phyloP scores from a whole-genome alignment of 768 basidiomycete genomes.

The Boletellus sp. region DNA sequence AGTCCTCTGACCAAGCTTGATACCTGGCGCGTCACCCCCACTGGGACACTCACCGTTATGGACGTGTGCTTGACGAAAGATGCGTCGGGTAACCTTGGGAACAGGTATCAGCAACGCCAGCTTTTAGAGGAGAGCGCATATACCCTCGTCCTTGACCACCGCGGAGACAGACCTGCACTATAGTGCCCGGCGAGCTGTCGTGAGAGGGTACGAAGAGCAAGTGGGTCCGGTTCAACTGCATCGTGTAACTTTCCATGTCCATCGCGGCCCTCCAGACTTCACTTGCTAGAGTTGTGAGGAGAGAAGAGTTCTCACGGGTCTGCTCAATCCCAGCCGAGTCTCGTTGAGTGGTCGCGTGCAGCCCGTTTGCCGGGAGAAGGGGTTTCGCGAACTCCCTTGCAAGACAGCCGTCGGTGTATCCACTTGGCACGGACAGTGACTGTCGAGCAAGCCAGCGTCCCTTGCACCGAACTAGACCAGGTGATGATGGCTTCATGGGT shows the following conservation, averaged over 20 bases:
- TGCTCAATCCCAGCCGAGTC: background rate
- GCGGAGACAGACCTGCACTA: conserved; percentile 26
- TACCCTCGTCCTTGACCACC: conserved; percentile 14
- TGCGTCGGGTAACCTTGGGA: conserved; percentile 4
- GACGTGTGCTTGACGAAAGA: conserved; percentile 9
- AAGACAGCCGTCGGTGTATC: too few relatives aligned
- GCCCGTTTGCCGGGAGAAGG: too few relatives aligned
- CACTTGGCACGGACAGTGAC: too few relatives aligned
- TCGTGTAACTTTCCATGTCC: conserved; percentile 6
- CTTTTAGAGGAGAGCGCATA: conserved; percentile 6
- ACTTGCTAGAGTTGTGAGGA: background rate
- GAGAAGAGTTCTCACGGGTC: background rate
- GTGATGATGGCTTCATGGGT: too few relatives aligned
- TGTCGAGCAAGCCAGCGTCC: too few relatives aligned
- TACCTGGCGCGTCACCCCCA: background rate
- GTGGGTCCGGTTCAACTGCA: conserved; percentile 22
- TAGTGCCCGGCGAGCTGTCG: conserved; percentile 10
- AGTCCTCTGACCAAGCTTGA: conserved; percentile 9
- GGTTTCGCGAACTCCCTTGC: too few relatives aligned
- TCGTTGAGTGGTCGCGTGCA: too few relatives aligned
- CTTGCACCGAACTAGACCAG: too few relatives aligned
- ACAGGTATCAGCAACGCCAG: background rate
- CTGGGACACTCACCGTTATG: conserved; percentile 19
- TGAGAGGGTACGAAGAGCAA: conserved; percentile 22
- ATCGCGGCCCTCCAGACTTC: background rate